Conservation (phyloP, 2,329 filamentous ascomycete species). For the Verticillium klebahnii region DNA sequence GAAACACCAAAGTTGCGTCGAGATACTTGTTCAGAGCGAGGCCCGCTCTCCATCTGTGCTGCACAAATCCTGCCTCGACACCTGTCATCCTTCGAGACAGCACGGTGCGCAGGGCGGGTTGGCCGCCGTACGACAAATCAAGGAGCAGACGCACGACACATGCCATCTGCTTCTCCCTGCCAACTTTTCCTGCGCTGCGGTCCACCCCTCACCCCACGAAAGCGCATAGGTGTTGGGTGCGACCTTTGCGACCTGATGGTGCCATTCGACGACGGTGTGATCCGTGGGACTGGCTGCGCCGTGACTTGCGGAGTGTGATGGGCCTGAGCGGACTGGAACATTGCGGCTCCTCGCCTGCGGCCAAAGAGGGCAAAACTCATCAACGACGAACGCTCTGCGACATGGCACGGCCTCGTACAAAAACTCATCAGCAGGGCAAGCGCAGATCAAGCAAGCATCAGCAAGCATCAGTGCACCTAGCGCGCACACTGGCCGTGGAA, state of each 20-base stretch:
- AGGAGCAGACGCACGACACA: not conserved
- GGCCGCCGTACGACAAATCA: not conserved
- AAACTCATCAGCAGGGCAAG: too few species aligned
- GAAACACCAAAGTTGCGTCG: too few species aligned
- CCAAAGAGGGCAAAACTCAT: not conserved
- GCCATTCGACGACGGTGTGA: not conserved
- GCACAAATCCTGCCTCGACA: too few species aligned
- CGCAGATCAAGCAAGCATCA: too few species aligned
- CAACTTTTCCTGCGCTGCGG: not conserved
- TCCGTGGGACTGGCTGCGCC: not conserved
- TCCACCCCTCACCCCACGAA: not conserved
- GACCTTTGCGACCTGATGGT: not conserved
- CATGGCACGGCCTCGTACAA: not conserved
- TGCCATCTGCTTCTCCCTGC: not conserved
- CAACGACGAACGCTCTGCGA: not conserved
- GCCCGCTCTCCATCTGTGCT: too few species aligned
- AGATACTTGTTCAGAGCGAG: too few species aligned
- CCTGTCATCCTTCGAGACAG: too few species aligned
- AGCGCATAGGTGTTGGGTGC: not conserved
- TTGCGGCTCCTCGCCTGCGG: not conserved
- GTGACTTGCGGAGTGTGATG: not conserved
- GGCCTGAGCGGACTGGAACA: not conserved
- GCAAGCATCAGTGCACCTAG: too few species aligned
- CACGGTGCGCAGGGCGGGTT: too few species aligned
- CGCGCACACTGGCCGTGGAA: too few species aligned